Evolutionary conservation across 805 yeast genomes (phyloP), one percentile per base, ranked within the genome.

Genomic region (Kuraishia floccosa): DNA sequence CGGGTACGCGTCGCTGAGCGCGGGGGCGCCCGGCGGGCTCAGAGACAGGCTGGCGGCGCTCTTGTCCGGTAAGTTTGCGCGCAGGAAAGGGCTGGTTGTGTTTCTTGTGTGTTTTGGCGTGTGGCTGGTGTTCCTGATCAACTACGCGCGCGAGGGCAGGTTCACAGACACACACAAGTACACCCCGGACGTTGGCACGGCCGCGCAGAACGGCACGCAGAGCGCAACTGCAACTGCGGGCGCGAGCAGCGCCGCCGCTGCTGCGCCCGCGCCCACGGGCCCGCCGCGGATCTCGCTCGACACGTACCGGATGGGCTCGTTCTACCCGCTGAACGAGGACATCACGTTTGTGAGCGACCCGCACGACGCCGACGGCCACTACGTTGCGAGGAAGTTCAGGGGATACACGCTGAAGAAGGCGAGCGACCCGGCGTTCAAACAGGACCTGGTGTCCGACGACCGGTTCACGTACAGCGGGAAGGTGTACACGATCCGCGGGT

Each of bases 351-450:
- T 54, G n/a, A 4, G 40, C 35, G 9, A 54, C 50, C 4, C 47
- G 16, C 47, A 45, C 6, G 41, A 41, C 4, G 77, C 70, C 35
- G 63, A 67, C 21, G 77, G 76, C 2, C 43, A 58, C 13, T 64
- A 65, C 31, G 2, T 54, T 1, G 41, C 39, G 20, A 27, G 27
- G 24, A 27, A 35, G 4, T 50, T 42, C 6, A 15, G 37, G 5
- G 27, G 32, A 2, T 20, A 30, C 17, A 35, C 35, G 17, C 38
- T 43, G 24, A 41, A 35, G 30, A 46, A 52, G 24, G 46, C 49
- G 8, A 39, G 50, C 1, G 52, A 59, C 34, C 35, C 54, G 3
- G 37, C 36, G 2, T 65, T 37, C 34, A 37, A 36, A 24, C 48
- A 44, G 22, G 41, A 46, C 2, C 30, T 69, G 4, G 44, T 60